Base-by-base conservation (phyloP, 352 stramenopile species). In the Phytophthora fragariae region DNA sequence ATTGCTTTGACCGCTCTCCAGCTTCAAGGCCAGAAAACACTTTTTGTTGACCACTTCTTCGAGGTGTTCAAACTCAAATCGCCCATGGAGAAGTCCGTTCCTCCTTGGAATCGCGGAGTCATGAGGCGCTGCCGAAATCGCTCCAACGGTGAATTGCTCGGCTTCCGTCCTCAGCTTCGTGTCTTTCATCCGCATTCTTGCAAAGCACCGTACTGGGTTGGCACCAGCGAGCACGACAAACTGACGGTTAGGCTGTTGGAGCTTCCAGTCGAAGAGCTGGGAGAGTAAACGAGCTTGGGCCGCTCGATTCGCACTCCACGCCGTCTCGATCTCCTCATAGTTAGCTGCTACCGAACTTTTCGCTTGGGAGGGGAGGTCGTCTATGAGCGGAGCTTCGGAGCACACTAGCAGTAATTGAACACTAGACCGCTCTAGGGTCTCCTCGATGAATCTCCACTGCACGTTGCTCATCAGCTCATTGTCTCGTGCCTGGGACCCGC, bases 231-330 rank as follows among this genome's bases (percentile, higher is more conserved):
- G 62, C 10, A 92, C 35, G 9, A 89, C 17, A 50, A 84, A 83
- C 9, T 90, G 41, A 0, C 85, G 79, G 2, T 68, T 82, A 24
- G 79, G 67, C 17, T 81, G 74, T 49, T 88, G 73, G 15, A 94
- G 56, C 46, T 91, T 92, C 87, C 87, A 94, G n/a, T 92, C 84
- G 37, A 92, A 92, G 5, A 94, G 50, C 10, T 88, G 35, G 1
- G 65, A 74, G 4, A 94, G 62, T 5, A 94, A 60, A 1, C 85
- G 79, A 54, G 77, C 57, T 39, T 91, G 87, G 0, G 73, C 72
- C 15, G 62, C 27, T 0, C 70, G 54, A 41, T 84, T 86, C 5
- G 29, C 52, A 4, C 75, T 69, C 85, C 87, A 94, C 58, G 80
- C 73, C 0, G 65, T 86, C 27, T 73, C 75, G 21, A 71, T 69